phyloP scores from a whole-genome alignment of 2,329 filamentous ascomycete species.

The Thielaviopsis populi region DNA sequence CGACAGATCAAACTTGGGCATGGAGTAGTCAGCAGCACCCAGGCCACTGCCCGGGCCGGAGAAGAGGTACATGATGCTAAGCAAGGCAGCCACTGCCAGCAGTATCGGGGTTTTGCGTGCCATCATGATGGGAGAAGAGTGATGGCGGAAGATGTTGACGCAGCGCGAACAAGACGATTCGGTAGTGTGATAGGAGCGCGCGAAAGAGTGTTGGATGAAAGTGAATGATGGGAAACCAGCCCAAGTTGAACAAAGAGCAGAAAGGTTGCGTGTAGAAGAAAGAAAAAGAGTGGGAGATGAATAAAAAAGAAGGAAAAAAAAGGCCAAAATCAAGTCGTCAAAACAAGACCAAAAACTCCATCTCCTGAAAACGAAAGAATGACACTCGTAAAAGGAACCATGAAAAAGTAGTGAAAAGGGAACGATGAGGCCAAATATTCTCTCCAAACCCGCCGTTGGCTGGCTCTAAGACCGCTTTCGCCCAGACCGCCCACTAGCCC shows the following conservation, averaged over 20 bases:
- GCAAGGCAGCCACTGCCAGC: conserved; percentile 39
- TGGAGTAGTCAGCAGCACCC: conserved; percentile 2
- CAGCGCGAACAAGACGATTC: neutral
- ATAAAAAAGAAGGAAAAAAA: neutral
- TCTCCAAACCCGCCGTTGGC: neutral
- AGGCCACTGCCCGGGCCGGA: conserved; percentile 27
- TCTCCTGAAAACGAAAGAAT: neutral
- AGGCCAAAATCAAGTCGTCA: neutral
- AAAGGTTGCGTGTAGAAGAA: neutral
- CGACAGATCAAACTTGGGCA: conserved; percentile 26
- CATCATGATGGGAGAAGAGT: conserved; percentile 26
- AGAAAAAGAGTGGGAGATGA: no score
- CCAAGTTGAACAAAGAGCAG: neutral
- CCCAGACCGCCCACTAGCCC: neutral
- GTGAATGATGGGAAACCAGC: conserved; percentile 1
- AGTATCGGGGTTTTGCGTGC: conserved; percentile 39
- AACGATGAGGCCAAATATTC: conserved; percentile 1
- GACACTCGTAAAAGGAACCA: neutral
- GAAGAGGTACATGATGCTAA: conserved; percentile 44
- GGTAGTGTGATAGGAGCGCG: neutral
- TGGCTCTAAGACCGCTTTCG: neutral
- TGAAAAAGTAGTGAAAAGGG: neutral
- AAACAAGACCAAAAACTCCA: neutral
- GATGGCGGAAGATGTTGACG: neutral
- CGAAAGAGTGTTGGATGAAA: neutral